Percentiles rank a stretch among this genome's conserved stretches.
phyloP scores from a whole-genome alignment of 139 green algal species.

The Chlorella vulgaris region DNA sequence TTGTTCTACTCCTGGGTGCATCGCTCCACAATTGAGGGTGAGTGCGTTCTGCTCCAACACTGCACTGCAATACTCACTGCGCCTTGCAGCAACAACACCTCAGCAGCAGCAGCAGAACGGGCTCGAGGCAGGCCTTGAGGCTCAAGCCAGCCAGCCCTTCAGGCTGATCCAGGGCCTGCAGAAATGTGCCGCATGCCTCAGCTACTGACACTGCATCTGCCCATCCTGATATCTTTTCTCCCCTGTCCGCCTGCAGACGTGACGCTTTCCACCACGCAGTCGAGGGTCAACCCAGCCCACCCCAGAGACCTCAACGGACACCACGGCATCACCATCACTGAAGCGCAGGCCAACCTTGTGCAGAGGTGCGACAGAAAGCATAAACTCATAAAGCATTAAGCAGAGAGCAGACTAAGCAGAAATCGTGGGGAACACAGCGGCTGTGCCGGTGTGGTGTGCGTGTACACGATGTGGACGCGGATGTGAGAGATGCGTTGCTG shows the following conservation, averaged over 20 bases:
- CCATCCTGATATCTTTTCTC: background rate
- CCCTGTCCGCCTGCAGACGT: background rate
- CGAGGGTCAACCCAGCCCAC: background rate
- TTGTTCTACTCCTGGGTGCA: background rate
- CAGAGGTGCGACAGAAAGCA: background rate
- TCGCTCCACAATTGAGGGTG: constrained; percentile 3
- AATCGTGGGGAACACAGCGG: no score
- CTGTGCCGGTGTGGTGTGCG: no score
- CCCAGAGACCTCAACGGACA: background rate
- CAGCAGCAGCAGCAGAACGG: background rate
- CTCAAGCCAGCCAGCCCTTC: background rate
- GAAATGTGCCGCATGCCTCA: no score
- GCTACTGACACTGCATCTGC: no score
- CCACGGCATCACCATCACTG: background rate
- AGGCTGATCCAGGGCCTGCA: background rate
- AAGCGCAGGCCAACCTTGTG: constrained; percentile 7
- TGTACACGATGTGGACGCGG: no score
- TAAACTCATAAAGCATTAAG: no score
- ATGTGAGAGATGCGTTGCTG: no score
- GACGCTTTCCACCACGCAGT: background rate
- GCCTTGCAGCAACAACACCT: background rate
- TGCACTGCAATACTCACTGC: background rate
- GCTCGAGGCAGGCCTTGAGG: background rate
- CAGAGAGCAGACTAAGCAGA: no score
- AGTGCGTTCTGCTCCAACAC: background rate